Percentiles rank a stretch among this genome's conserved stretches.
Conservation (phyloP, 495 filamentous ascomycete genomes). For the Penicillium chermesinum region DNA sequence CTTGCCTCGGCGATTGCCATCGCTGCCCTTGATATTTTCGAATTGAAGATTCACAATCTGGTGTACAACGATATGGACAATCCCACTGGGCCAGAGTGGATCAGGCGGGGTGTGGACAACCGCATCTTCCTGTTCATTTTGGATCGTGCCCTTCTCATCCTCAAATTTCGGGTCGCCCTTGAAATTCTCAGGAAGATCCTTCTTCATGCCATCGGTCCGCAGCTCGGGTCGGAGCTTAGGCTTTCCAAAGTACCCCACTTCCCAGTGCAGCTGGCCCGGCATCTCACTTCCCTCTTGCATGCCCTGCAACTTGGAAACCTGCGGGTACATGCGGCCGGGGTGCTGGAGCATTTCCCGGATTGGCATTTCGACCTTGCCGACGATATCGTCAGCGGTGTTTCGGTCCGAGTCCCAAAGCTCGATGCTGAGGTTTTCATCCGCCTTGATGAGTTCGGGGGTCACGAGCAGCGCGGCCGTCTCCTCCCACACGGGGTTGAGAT, state of each 20-base stretch:
- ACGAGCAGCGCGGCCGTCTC: slow-evolving; percentile 85
- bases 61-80: slow-evolving; percentile 79
- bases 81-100: slow-evolving; percentile 85
- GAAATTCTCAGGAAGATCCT: slow-evolving; percentile 64
- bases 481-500: slow-evolving; percentile 90
- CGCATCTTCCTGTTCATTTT: slow-evolving; percentile 71
- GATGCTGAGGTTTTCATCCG: slow-evolving; percentile 83
- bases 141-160: slow-evolving; percentile 80
- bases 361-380: slow-evolving; percentile 87
- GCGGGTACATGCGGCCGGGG: slow-evolving; percentile 84
- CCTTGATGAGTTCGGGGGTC: slow-evolving; percentile 83
- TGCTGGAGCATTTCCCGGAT: slow-evolving; percentile 94
- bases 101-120: slow-evolving; percentile 88
- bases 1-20: slow-evolving; percentile 61
- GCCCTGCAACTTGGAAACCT: slow-evolving; percentile 78
- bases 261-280: slow-evolving; percentile 93
- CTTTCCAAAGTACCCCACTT: slow-evolving; percentile 90
- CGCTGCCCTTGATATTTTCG: slow-evolving; percentile 61
- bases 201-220: slow-evolving; percentile 79
- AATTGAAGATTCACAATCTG: slow-evolving; percentile 93
- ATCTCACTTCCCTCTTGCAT: slow-evolving; percentile 78
- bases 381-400: slow-evolving; percentile 84
- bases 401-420: slow-evolving; percentile 95
- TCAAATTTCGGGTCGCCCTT: slow-evolving; percentile 72
- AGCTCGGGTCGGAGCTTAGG: slow-evolving; percentile 77